Conservation (phyloP, 257 asterid species). For the Forsythia viridissima region DNA sequence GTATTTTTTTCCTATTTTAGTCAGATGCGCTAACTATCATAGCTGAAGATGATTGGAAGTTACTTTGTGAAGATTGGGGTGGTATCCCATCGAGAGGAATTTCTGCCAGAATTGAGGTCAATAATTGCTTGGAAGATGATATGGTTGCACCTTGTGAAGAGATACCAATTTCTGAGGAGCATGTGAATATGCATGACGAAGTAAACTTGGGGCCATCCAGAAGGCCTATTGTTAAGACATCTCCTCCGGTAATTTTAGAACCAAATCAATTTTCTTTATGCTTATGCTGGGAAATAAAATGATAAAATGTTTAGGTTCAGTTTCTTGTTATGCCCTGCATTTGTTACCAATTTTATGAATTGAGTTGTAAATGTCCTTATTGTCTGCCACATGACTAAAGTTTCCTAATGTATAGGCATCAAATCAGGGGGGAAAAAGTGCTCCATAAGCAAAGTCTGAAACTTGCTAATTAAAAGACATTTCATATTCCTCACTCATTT, state of each 20-base stretch:
- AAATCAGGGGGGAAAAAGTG: not conserved
- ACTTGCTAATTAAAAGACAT: not conserved
- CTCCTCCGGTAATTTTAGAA: slow-evolving; percentile 69
- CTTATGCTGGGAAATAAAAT: slow-evolving; percentile 21
- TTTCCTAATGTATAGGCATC: slow-evolving; percentile 5
- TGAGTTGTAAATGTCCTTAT: slow-evolving; percentile 1
- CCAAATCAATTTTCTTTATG: slow-evolving; percentile 20
- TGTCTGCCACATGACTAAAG: slow-evolving; percentile 8
- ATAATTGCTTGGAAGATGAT: slow-evolving; percentile 42
- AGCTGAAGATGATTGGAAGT: slow-evolving; percentile 82
- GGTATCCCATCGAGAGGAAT: slow-evolving; percentile 62
- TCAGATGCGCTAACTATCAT: slow-evolving; percentile 67
- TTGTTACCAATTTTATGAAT: not conserved
- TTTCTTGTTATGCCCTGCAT: slow-evolving; percentile 11
- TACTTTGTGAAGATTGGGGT: slow-evolving; percentile 90
- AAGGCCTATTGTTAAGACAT: slow-evolving; percentile 59
- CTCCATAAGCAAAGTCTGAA: slow-evolving; percentile 9
- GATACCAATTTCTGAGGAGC: slow-evolving; percentile 55
- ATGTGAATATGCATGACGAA: slow-evolving; percentile 42
- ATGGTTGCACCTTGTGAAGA: slow-evolving; percentile 44
- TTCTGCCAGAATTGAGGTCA: slow-evolving; percentile 61
- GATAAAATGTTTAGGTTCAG: slow-evolving; percentile 2
- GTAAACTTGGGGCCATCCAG: slow-evolving; percentile 34
- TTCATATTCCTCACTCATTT: not conserved
- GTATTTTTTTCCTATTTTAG: slow-evolving; percentile 41